phyloP scores from a whole-genome alignment of 495 filamentous ascomycete species.

The Lichenothelia convexa region DNA sequence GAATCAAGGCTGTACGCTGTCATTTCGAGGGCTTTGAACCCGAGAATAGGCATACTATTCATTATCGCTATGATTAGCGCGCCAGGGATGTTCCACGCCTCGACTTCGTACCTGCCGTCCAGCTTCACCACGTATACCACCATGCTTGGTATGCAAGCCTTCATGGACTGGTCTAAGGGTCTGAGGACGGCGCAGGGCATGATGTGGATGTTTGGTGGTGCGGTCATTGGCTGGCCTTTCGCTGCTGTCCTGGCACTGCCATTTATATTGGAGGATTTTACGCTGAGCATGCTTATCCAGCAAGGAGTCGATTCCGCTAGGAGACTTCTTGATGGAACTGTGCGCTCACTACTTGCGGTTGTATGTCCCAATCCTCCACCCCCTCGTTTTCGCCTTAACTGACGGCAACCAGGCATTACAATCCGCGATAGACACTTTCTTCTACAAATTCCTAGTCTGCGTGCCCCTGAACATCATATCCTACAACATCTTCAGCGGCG shows the following conservation, averaged over 20 bases:
- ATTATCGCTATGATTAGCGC: constrained; percentile 54
- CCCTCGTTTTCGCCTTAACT: constrained; percentile 5
- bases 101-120: constrained; percentile 71
- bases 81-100: constrained; percentile 86
- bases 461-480: constrained; percentile 85
- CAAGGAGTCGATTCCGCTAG: constrained; percentile 34
- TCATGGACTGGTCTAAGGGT: constrained; percentile 68
- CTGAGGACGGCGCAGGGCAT: constrained; percentile 65
- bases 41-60: constrained; percentile 68
- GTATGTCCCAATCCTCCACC: constrained; percentile 30
- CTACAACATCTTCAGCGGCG: constrained; percentile 80
- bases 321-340: constrained; percentile 44
- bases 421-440: constrained; percentile 51
- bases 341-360: constrained; percentile 46
- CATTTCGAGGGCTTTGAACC: constrained; percentile 54
- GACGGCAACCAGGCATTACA: constrained; percentile 32
- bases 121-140: constrained; percentile 94
- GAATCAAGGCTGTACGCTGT: constrained; percentile 64
- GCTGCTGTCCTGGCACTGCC: constrained; percentile 67
- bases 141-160: constrained; percentile 70
- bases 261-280: constrained; percentile 57
- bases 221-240: constrained; percentile 91
- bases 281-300: constrained; percentile 41
- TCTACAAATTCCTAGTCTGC: constrained; percentile 58
- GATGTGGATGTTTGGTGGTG: constrained; percentile 82